phyloP scores from a whole-genome alignment of 768 basidiomycete species.

The Paxillus rubicundulus region DNA sequence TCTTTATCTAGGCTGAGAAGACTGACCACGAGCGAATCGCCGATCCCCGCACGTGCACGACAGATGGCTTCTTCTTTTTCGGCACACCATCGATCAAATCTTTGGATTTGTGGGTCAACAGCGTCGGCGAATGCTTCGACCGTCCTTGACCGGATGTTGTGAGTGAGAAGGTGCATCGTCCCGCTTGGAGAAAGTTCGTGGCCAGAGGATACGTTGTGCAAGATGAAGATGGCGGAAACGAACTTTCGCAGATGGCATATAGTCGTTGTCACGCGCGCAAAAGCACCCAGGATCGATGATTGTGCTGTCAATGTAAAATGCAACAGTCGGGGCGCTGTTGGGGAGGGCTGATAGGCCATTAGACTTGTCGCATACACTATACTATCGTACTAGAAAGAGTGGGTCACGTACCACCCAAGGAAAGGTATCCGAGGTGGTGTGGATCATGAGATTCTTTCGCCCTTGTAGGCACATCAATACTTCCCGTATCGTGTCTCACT shows the following conservation, averaged over 20 bases:
- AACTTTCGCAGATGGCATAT: constrained; percentile 65
- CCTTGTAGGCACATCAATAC: constrained; percentile 77
- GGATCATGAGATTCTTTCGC: constrained; percentile 56
- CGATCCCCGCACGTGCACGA: constrained; percentile 50
- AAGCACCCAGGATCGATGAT: constrained; percentile 56
- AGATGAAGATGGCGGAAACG: constrained; percentile 49
- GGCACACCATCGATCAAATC: constrained; percentile 71
- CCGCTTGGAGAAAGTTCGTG: constrained; percentile 23
- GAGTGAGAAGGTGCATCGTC: constrained; percentile 21
- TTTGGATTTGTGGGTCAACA: constrained; percentile 54
- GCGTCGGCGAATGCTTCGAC: constrained; percentile 85
- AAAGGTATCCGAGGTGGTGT: constrained; percentile 29
- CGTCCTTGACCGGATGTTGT: constrained; percentile 45
- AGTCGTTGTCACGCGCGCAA: constrained; percentile 59
- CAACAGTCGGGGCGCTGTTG: constrained; percentile 55
- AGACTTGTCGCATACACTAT: background rate
- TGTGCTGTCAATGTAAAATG: constrained; percentile 71
- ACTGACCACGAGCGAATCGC: constrained; percentile 49
- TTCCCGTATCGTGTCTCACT: constrained; percentile 76
- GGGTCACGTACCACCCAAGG: constrained; percentile 32
- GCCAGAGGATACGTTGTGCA: constrained; percentile 29
- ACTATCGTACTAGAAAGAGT: background rate
- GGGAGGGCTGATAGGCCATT: constrained; percentile 39
- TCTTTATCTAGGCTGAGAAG: constrained; percentile 63
- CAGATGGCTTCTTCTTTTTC: constrained; percentile 63